Conservation (phyloP, 306 rosid species). For the Begonia masoniana region DNA sequence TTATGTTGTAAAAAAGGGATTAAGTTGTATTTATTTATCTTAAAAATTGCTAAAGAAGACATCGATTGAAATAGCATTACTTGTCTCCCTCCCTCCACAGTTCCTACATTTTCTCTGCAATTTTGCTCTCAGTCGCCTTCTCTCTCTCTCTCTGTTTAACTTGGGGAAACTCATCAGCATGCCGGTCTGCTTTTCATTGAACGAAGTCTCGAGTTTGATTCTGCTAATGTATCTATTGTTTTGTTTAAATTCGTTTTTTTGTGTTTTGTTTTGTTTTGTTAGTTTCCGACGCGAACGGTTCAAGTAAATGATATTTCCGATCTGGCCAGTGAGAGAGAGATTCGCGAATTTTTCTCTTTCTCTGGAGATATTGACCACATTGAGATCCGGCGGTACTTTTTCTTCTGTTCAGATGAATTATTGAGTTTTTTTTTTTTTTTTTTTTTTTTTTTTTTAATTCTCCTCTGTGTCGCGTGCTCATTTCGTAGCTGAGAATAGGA, state of each 20-base stretch:
- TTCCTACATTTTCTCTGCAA: background rate
- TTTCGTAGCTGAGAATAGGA: no score
- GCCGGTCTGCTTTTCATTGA: background rate
- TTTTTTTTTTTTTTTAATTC: background rate
- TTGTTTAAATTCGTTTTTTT: background rate
- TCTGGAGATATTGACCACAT: conserved; percentile 82
- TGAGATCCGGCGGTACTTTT: conserved; percentile 54
- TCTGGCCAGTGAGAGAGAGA: conserved; percentile 92
- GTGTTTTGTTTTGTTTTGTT: conserved; percentile 1
- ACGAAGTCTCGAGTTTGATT: background rate
- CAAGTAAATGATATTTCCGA: conserved; percentile 74
- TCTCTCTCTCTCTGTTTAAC: background rate
- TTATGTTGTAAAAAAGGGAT: no score
- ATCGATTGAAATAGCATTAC: no score
- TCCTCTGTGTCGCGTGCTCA: no score
- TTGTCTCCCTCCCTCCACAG: no score
- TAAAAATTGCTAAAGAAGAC: no score
- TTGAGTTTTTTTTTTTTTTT: background rate
- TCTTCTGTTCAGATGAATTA: background rate
- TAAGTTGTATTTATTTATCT: no score
- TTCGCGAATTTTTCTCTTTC: conserved; percentile 86
- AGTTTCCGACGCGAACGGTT: conserved; percentile 63
- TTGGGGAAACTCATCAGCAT: background rate
- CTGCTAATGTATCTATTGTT: background rate
- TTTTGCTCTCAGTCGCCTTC: background rate